A percentile compares a stretch with the other conserved stretches of the same genome.
These are phyloP conservation scores for Pneumocystis oryctolagi DNA, from an alignment of 1,139 yeast species.

Conservation along the genomic window DNA sequence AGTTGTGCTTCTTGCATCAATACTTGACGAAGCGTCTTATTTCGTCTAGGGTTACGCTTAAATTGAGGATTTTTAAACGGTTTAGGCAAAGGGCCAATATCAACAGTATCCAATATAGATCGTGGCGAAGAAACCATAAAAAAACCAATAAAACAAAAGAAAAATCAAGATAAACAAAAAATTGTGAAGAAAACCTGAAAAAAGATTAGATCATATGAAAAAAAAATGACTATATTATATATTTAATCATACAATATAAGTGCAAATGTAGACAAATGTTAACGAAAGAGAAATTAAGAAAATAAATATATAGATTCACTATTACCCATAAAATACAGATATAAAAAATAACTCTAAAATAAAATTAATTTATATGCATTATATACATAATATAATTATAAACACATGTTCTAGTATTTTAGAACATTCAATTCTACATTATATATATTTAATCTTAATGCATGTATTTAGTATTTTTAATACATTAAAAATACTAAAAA, in stretches of 20 bases:
- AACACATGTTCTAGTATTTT: background rate
- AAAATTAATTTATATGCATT: too few species aligned
- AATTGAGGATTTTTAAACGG: conserved; percentile 15
- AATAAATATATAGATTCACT: too few species aligned
- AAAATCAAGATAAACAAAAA: too few species aligned
- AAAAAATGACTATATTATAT: background rate
- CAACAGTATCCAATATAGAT: background rate
- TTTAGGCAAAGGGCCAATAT: conserved; percentile 2
- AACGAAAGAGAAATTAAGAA: too few species aligned
- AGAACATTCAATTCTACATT: background rate
- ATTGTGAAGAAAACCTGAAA: background rate
- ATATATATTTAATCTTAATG: too few species aligned
- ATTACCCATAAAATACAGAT: background rate
- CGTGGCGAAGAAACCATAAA: background rate
- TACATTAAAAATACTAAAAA: too few species aligned
- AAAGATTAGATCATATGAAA: too few species aligned
- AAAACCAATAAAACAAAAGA: background rate
- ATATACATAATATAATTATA: too few species aligned
- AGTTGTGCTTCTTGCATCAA: conserved; percentile 47
- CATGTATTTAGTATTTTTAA: too few species aligned
- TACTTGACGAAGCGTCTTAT: conserved; percentile 63
- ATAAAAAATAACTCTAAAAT: too few species aligned
- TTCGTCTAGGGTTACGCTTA: conserved; percentile 27
- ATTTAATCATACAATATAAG: too few species aligned
- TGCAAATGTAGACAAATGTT: too few species aligned